Conservation (phyloP, 176 grass and related monocot genomes). For the Canna indica region DNA sequence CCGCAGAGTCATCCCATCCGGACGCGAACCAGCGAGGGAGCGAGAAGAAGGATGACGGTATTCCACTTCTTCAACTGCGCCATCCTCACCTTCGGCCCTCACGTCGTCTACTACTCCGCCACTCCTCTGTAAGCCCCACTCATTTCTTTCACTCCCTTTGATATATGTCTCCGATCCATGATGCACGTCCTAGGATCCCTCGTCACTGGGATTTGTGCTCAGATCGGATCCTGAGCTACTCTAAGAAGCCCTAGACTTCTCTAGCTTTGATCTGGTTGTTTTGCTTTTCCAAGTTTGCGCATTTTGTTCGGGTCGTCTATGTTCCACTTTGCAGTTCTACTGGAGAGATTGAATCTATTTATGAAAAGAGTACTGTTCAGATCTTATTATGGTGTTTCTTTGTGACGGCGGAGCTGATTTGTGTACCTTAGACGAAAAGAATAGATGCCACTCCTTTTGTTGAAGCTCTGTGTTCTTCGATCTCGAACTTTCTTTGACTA, state of each 20-base stretch:
- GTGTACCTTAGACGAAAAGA: background rate
- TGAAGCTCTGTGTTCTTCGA: no score
- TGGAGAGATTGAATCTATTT: no score
- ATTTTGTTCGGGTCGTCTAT: background rate
- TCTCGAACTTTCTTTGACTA: no score
- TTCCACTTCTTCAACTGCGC: conserved; percentile 99
- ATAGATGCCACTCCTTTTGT: background rate
- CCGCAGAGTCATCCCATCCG: no score
- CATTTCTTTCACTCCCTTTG: background rate
- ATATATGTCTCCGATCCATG: no score
- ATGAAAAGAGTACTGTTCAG: background rate
- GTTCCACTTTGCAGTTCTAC: background rate
- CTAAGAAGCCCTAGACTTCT: background rate
- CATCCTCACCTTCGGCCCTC: conserved; percentile 91
- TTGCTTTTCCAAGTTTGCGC: no score
- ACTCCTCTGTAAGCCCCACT: conserved; percentile 55
- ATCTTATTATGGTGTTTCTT: background rate
- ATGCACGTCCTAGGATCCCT: background rate
- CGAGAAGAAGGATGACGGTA: conserved; percentile 51
- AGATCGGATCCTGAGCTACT: background rate
- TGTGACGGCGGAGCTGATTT: background rate
- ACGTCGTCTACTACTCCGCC: conserved; percentile 95
- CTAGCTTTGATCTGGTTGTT: background rate
- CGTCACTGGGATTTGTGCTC: background rate
- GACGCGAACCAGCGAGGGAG: conserved; percentile 13